Conservation (phyloP, 2,329 filamentous ascomycete genomes). For the Claviceps sorghi region DNA sequence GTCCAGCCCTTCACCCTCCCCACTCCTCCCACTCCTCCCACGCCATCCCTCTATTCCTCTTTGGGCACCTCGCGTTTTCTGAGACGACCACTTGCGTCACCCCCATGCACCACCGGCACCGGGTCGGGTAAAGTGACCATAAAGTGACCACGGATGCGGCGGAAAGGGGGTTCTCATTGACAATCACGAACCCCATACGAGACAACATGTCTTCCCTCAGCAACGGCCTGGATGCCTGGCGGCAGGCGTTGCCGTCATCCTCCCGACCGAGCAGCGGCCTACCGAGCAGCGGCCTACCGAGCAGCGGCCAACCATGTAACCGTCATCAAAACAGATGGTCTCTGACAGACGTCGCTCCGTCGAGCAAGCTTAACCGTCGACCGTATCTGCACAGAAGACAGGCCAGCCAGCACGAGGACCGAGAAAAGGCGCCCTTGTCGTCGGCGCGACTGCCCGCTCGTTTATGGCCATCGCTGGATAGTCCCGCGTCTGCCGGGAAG, state of each 20-base stretch:
- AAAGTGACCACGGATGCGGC: neutral
- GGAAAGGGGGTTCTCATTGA: neutral
- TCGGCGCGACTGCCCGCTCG: conserved; percentile 9
- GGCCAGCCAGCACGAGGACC: conserved; percentile 16
- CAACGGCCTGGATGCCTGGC: neutral
- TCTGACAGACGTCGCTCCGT: conserved; percentile 37
- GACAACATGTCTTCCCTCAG: conserved; percentile 7
- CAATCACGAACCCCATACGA: neutral
- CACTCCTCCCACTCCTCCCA: neutral
- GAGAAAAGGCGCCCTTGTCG: conserved; percentile 8
- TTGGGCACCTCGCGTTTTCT: neutral
- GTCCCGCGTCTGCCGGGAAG: conserved; percentile 28
- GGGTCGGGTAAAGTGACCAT: neutral
- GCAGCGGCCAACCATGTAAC: conserved; percentile 12
- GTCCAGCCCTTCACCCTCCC: too few relatives aligned
- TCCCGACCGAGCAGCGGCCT: conserved; percentile 15
- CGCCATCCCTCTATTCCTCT: neutral
- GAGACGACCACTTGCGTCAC: conserved; percentile 4
- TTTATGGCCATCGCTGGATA: conserved; percentile 29
- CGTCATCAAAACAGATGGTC: conserved; percentile 42
- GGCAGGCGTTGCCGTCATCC: conserved; percentile 2
- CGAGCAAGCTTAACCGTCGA: conserved; percentile 27
- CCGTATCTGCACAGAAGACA: conserved; percentile 20
- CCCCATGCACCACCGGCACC: neutral
- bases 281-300: too few relatives aligned